These are phyloP conservation scores for Houttuynia cordata DNA, from an alignment of 164 flowering plant species.

Conservation along the genomic window DNA sequence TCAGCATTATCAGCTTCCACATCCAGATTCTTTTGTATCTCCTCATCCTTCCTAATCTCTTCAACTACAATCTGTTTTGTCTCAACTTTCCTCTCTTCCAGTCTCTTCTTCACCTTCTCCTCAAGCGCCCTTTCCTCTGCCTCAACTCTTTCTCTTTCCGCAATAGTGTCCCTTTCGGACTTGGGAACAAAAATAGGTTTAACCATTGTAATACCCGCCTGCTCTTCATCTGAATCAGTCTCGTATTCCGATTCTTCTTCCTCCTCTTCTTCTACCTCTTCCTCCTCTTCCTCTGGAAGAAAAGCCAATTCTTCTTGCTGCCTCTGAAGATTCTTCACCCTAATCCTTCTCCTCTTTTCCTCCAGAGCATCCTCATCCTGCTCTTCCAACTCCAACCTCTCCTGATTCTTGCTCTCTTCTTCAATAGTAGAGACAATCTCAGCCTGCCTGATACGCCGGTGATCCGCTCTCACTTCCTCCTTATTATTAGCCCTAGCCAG, in stretches of 20 bases:
- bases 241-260: conserved; percentile 91
- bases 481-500: conserved; percentile 58
- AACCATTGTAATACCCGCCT: conserved; percentile 54
- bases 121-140: conserved; percentile 68
- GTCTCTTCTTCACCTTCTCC: conserved; percentile 42
- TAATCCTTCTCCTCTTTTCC: conserved; percentile 54
- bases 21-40: conserved; percentile 60
- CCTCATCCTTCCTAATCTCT: conserved; percentile 57
- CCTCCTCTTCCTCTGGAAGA: conserved; percentile 46
- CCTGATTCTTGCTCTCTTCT: conserved; percentile 60
- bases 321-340: conserved; percentile 45
- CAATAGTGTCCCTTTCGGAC: conserved; percentile 72
- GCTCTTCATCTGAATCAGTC: conserved; percentile 84
- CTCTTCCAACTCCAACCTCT: conserved; percentile 50
- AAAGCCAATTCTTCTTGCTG: conserved; percentile 43
- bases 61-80: conserved; percentile 70
- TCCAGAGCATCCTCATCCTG: conserved; percentile 78
- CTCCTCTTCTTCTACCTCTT: conserved; percentile 48
- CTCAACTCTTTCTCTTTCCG: conserved; percentile 73
- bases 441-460: conserved; percentile 74
- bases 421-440: conserved; percentile 82
- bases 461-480: conserved; percentile 71
- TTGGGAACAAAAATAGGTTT: conserved; percentile 85
- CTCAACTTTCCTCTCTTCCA: conserved; percentile 59
- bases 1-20: conserved; percentile 58